Percentiles rank a stretch among this genome's conserved stretches.
Evolutionary conservation across 306 rosid species (phyloP).

Genomic region (Lupinus albus): DNA sequence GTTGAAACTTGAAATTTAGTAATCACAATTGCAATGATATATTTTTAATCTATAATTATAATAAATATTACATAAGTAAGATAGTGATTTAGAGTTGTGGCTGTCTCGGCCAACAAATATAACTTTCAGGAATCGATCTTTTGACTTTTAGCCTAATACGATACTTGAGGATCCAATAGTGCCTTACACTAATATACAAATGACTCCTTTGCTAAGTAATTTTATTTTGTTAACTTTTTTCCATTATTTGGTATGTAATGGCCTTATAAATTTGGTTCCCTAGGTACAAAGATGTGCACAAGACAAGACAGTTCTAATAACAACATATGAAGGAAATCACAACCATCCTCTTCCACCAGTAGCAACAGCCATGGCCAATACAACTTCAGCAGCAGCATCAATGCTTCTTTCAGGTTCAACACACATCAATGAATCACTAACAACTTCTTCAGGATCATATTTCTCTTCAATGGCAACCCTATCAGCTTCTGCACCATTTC

Average conservation of each 20-base stretch:
- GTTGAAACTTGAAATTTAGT: too few species aligned
- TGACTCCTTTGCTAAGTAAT: too few species aligned
- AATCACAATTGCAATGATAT: too few species aligned
- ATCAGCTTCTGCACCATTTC: constrained; percentile 57
- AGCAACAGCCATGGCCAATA: constrained; percentile 53
- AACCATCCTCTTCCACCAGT: constrained; percentile 65
- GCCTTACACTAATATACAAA: too few species aligned
- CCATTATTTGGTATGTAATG: not conserved
- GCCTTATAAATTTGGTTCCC: not conserved
- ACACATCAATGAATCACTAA: constrained; percentile 32
- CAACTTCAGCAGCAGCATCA: constrained; percentile 61
- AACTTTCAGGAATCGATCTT: too few species aligned
- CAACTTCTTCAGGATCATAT: constrained; percentile 34
- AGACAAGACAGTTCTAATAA: constrained; percentile 53
- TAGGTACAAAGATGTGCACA: constrained; percentile 74
- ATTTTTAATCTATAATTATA: too few species aligned
- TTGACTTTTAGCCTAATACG: too few species aligned
- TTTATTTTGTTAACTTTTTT: too few species aligned
- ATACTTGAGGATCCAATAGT: too few species aligned
- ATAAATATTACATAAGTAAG: too few species aligned
- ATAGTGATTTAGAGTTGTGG: too few species aligned
- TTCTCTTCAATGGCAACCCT: constrained; percentile 52
- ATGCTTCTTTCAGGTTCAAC: constrained; percentile 54
- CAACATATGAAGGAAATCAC: constrained; percentile 73
- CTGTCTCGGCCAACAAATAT: too few species aligned